Evolutionary conservation across 306 rosid genomes (phyloP), one percentile per base, ranked within the genome.

Genomic region (Oxytropis ochrocephala): DNA sequence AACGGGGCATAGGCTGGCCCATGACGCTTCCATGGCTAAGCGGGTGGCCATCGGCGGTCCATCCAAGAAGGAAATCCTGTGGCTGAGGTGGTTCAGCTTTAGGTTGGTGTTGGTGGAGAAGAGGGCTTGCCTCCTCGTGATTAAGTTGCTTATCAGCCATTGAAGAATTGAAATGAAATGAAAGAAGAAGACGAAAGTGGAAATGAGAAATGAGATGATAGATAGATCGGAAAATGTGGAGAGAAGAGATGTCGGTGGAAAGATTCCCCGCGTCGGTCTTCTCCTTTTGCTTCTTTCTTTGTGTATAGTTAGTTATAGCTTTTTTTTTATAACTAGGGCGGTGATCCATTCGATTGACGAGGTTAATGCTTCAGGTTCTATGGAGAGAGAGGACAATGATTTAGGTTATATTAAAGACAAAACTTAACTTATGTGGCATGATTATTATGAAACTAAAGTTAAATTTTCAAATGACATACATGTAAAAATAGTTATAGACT

Each of bases 31-130:
- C 97, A 41, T 84, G 90, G 3, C 55, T 76, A 16, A 90, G 35
- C 0, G 98, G 97, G 13, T 80, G 69, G 5, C 98, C 96, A 68
- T 94, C 81, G 17, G 91, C 98, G 63, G 97, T 88, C 97, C 98
- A 94, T 0, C 69, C 90, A n/a, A 48, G 72, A 1, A 68, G 51
- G 30, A 67, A 53, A 0, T 48, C 88, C 29, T 78, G 47, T 1
- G 62, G 75, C 2, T 52, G n/a, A 4, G 29, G 4, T 0, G 71
- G 24, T 24, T 35, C 50, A 35, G 56, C 1, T 21, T 41, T 72
- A 24, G 51, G 43, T 36, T 55, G 81, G 35, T 77, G 44, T 11
- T 79, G 85, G 57, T 80, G 61, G 56, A 88, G 81, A 75, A 94
- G 92, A 46, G 98, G 98, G 75, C 71, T 90, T 14, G 84, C 78